Evolutionary conservation across 352 stramenopile genomes (phyloP).

Genomic region (Pythium diclinum): DNA sequence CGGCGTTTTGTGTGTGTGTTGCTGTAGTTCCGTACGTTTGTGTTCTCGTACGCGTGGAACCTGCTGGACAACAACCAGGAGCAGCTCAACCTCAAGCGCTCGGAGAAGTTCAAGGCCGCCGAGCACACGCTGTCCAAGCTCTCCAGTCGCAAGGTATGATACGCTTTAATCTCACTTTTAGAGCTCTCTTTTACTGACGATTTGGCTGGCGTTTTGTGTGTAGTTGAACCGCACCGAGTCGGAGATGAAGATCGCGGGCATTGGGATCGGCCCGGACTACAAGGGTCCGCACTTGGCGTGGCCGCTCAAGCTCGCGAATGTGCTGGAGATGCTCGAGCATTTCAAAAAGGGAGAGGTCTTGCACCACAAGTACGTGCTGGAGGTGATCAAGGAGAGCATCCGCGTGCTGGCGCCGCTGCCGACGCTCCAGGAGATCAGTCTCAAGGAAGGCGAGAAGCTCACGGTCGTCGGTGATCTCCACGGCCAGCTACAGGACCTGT

Average conservation of each 20-base stretch:
- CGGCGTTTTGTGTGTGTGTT: background rate
- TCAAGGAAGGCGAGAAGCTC: slow-evolving; percentile 85
- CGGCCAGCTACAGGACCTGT: slow-evolving; percentile 94
- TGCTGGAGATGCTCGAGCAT: slow-evolving; percentile 86
- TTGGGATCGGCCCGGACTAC: slow-evolving; percentile 63
- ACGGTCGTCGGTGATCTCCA: slow-evolving; percentile 93
- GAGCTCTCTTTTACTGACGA: background rate
- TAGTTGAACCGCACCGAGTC: slow-evolving; percentile 53
- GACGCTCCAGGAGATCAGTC: slow-evolving; percentile 85
- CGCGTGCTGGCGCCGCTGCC: slow-evolving; percentile 55
- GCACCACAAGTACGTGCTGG: slow-evolving; percentile 90
- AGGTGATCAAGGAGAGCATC: slow-evolving; percentile 76
- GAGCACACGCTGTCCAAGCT: slow-evolving; percentile 78
- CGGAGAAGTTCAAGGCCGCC: slow-evolving; percentile 80
- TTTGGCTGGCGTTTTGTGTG: slow-evolving; percentile 6
- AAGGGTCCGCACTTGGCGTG: slow-evolving; percentile 75
- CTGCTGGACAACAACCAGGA: slow-evolving; percentile 89
- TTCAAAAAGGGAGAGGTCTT: slow-evolving; percentile 89
- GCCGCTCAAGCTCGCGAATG: slow-evolving; percentile 80
- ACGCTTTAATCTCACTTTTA: background rate
- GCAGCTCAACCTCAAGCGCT: slow-evolving; percentile 85
- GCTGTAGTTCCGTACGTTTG: slow-evolving; percentile 68
- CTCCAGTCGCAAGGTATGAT: slow-evolving; percentile 59
- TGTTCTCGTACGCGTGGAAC: slow-evolving; percentile 87
- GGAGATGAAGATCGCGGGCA: slow-evolving; percentile 48